These are phyloP conservation scores for Periconia digitata DNA, from an alignment of 2,329 filamentous ascomycete species.

Conservation along the genomic window DNA sequence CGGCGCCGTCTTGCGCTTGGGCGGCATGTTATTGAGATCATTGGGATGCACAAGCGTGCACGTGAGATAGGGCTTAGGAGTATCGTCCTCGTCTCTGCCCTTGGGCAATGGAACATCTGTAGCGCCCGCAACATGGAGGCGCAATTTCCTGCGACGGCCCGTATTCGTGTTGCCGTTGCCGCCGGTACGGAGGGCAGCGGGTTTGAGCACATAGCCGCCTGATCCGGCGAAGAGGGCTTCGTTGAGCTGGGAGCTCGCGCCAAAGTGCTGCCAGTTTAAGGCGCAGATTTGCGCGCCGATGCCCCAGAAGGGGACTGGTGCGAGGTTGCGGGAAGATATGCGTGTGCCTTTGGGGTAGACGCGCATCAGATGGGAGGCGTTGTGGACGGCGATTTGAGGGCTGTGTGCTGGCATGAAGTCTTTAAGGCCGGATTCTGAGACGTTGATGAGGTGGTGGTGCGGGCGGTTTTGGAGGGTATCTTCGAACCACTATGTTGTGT, in stretches of 20 bases:
- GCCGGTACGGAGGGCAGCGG: constrained; percentile 58
- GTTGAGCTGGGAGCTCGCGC: constrained; percentile 66
- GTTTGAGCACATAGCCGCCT: constrained; percentile 68
- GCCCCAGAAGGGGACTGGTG: constrained; percentile 66
- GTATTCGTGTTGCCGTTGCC: constrained; percentile 55
- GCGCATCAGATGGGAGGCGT: constrained; percentile 67
- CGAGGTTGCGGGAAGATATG: constrained; percentile 66
- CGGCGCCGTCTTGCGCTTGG: constrained; percentile 63
- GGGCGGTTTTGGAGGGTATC: constrained; percentile 52
- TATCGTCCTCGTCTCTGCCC: constrained; percentile 46
- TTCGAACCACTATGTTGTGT: constrained; percentile 57
- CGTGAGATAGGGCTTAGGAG: constrained; percentile 65
- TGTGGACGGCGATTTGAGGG: constrained; percentile 60
- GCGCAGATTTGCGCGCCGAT: constrained; percentile 70
- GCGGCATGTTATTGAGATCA: constrained; percentile 49
- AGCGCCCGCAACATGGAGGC: constrained; percentile 63
- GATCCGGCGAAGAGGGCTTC: constrained; percentile 68
- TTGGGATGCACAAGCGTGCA: constrained; percentile 65
- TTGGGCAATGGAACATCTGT: constrained; percentile 60
- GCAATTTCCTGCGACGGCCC: constrained; percentile 52
- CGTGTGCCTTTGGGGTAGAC: constrained; percentile 70
- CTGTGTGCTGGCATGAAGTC: constrained; percentile 53
- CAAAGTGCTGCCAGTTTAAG: constrained; percentile 71
- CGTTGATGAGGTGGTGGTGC: constrained; percentile 68
- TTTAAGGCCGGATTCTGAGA: constrained; percentile 64